Conservation (phyloP, 257 asterid species). For the Fraxinus quadrangulata region DNA sequence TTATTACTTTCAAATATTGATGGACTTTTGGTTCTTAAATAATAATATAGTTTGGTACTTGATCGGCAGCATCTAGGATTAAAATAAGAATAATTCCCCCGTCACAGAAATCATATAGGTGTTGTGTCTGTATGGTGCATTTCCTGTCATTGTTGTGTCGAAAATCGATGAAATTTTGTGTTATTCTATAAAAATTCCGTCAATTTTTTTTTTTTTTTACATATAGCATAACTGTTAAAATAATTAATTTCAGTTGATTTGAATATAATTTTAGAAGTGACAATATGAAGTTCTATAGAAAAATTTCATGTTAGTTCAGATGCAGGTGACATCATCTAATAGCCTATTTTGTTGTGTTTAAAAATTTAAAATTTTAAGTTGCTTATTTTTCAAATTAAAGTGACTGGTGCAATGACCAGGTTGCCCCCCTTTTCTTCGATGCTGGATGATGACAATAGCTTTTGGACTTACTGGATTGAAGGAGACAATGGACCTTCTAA, state of each 20-base stretch:
- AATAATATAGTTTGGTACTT: neutral
- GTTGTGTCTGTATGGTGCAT: no score
- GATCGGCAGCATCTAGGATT: neutral
- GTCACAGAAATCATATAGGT: no score
- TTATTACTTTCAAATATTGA: neutral
- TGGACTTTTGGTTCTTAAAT: neutral
- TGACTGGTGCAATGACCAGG: slow-evolving; percentile 8
- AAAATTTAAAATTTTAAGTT: neutral
- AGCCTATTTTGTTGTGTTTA: neutral
- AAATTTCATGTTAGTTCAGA: neutral
- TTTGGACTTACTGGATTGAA: slow-evolving; percentile 36
- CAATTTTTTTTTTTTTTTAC: no score
- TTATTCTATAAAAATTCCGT: no score
- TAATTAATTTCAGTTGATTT: neutral
- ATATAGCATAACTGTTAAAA: neutral
- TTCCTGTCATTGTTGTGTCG: no score
- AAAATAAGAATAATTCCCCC: no score
- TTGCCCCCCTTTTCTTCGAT: slow-evolving; percentile 18
- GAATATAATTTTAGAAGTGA: neutral
- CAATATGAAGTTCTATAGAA: neutral
- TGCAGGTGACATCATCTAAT: neutral
- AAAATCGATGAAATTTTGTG: no score
- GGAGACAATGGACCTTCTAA: slow-evolving; percentile 32
- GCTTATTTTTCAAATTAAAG: neutral
- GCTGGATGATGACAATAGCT: slow-evolving; percentile 2